Evolutionary conservation across 1,284 basidiomycete species (phyloP).

Genomic region (Marasmius fiardii): DNA sequence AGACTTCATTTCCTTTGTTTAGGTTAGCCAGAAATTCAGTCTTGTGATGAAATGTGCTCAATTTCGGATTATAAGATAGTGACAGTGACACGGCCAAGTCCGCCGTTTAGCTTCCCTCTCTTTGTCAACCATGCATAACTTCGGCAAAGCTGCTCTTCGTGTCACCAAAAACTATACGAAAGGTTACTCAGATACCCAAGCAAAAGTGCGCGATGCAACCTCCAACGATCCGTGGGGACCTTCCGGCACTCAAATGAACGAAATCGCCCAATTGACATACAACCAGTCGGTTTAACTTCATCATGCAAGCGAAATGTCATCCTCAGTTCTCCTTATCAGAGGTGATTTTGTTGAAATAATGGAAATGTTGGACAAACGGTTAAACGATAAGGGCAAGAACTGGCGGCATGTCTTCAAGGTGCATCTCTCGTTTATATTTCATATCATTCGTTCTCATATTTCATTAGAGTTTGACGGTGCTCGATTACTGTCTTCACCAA

Average conservation of each 20-base stretch:
- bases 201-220: conserved; percentile 97
- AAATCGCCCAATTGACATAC: conserved; percentile 95
- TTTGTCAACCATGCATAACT: conserved; percentile 53
- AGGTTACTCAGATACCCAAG: conserved; percentile 90
- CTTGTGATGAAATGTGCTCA: too few relatives aligned
- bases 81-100: not conserved
- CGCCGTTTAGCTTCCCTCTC: not conserved
- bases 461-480: conserved; percentile 82
- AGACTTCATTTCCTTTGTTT: too few relatives aligned
- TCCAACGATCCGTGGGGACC: conserved; percentile 99
- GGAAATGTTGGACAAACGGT: conserved; percentile 99
- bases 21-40: too few relatives aligned
- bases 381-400: conserved; percentile 99
- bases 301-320: not conserved
- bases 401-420: conserved; percentile 99
- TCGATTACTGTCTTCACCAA: conserved; percentile 96
- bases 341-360: conserved; percentile 98
- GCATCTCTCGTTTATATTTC: conserved; percentile 16
- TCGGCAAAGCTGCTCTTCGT: conserved; percentile 78
- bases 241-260: conserved; percentile 98
- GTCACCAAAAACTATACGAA: conserved; percentile 96
- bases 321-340: conserved; percentile 9
- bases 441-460: not conserved
- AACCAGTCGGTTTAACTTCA: conserved; percentile 77
- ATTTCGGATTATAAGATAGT: not conserved